Conservation (phyloP, 106 monocot genomes). For the Phalaenopsis equestris region DNA sequence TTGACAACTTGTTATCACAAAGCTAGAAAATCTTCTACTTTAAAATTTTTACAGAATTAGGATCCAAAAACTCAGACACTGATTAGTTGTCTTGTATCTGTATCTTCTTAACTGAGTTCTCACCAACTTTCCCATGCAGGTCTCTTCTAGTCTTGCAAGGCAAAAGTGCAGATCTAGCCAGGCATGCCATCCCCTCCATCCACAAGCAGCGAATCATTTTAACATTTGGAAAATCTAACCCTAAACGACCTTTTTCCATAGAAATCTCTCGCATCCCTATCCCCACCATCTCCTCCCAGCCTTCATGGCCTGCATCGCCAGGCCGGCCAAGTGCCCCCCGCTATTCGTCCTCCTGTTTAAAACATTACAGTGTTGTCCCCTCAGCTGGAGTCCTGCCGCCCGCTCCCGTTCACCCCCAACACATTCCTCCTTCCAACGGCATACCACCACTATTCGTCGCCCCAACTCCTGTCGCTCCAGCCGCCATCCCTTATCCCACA, state of each 20-base stretch:
- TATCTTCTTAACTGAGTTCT: too few relatives aligned
- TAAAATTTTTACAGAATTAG: not conserved
- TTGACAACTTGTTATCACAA: not conserved
- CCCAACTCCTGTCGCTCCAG: slow-evolving; percentile 17
- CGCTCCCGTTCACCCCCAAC: slow-evolving; percentile 14
- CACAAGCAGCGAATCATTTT: slow-evolving; percentile 56
- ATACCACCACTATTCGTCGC: slow-evolving; percentile 32
- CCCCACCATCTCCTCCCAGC: not conserved
- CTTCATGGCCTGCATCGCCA: slow-evolving; percentile 10
- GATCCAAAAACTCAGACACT: not conserved
- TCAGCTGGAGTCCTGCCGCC: slow-evolving; percentile 28
- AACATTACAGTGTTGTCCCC: slow-evolving; percentile 27
- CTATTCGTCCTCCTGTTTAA: slow-evolving; percentile 18
- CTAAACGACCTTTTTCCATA: slow-evolving; percentile 14
- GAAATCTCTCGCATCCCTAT: slow-evolving; percentile 7
- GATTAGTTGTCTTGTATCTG: not conserved
- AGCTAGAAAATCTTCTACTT: not conserved
- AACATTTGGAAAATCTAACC: slow-evolving; percentile 60
- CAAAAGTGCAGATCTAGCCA: slow-evolving; percentile 57
- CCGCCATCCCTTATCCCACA: slow-evolving; percentile 18
- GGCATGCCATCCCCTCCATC: slow-evolving; percentile 53
- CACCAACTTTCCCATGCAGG: slow-evolving; percentile 17
- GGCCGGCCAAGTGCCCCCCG: slow-evolving; percentile 15
- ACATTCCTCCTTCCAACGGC: slow-evolving; percentile 18
- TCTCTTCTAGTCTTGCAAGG: slow-evolving; percentile 64